Conservation (phyloP, 768 basidiomycete species). For the Mycena galericulata region DNA sequence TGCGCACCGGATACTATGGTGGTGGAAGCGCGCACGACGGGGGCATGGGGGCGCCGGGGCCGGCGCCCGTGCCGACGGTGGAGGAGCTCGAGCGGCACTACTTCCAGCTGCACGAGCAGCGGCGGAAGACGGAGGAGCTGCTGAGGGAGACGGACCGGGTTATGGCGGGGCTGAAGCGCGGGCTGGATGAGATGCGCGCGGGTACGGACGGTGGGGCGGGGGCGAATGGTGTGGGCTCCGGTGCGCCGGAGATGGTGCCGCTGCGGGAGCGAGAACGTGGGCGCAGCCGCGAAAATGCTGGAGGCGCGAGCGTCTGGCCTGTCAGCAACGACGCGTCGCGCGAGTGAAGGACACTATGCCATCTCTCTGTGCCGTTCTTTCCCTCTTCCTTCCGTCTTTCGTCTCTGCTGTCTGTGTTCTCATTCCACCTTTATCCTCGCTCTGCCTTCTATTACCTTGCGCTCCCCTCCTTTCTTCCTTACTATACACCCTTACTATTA, state of each 20-base stretch:
- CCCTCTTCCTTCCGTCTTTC: neutral
- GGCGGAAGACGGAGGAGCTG: slow-evolving; percentile 77
- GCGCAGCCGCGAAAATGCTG: slow-evolving; percentile 11
- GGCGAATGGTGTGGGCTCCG: slow-evolving; percentile 1
- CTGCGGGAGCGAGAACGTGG: slow-evolving; percentile 28
- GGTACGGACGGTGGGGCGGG: slow-evolving; percentile 9
- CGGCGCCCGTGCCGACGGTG: slow-evolving; percentile 54
- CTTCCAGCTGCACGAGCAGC: slow-evolving; percentile 69
- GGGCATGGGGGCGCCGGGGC: slow-evolving; percentile 45
- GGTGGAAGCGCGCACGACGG: slow-evolving; percentile 23
- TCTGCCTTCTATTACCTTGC: neutral
- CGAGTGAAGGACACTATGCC: neutral
- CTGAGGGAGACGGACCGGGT: slow-evolving; percentile 79
- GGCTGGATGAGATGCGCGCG: slow-evolving; percentile 79
- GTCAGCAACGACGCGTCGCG: slow-evolving; percentile 19
- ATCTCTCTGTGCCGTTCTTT: neutral
- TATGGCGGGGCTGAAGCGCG: slow-evolving; percentile 78
- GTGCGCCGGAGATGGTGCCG: slow-evolving; percentile 26
- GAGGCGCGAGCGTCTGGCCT: slow-evolving; percentile 27
- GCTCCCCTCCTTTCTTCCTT: neutral
- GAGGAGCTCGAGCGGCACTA: slow-evolving; percentile 82
- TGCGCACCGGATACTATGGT: slow-evolving; percentile 25
- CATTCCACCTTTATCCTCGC: neutral
- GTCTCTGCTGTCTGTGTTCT: neutral
- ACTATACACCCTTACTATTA: neutral